Evolutionary conservation across 352 stramenopile genomes (phyloP).

Genomic region (Globisporangium recalcitrans): DNA sequence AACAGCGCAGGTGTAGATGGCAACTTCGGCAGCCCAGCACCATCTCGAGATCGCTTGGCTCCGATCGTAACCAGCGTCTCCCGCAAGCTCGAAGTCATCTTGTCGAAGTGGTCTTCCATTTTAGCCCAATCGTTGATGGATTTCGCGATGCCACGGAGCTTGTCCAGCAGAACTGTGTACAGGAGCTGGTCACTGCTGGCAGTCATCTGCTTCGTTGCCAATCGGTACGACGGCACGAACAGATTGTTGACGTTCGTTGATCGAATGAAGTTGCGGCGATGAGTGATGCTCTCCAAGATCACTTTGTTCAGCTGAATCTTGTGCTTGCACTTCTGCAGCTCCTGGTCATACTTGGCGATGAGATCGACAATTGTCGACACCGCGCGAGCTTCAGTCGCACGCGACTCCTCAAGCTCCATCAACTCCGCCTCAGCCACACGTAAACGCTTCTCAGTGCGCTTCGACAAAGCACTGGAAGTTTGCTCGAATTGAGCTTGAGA

Average conservation of each 20-base stretch:
- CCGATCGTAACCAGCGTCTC: conserved; percentile 46
- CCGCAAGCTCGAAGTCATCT: conserved; percentile 48
- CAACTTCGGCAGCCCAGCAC: conserved; percentile 19
- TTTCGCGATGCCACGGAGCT: conserved; percentile 47
- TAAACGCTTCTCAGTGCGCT: conserved; percentile 52
- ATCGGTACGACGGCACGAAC: conserved; percentile 66
- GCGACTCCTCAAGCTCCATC: conserved; percentile 55
- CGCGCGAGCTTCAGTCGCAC: conserved; percentile 31
- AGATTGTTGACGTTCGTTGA: conserved; percentile 53
- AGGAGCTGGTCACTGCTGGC: conserved; percentile 67
- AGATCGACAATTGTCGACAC: conserved; percentile 46
- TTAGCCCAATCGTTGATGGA: conserved; percentile 71
- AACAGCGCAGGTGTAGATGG: conserved; percentile 41
- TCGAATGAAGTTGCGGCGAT: conserved; percentile 61
- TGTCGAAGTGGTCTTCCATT: conserved; percentile 67
- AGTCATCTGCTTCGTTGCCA: conserved; percentile 62
- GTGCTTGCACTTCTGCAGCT: conserved; percentile 47
- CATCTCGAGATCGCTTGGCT: conserved; percentile 32
- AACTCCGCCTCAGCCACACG: conserved; percentile 47
- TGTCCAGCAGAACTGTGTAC: conserved; percentile 67
- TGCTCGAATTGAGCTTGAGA: conserved; percentile 62
- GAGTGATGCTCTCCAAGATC: conserved; percentile 58
- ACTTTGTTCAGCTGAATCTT: conserved; percentile 51
- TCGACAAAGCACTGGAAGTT: conserved; percentile 42
- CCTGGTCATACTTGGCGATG: conserved; percentile 49